Base-by-base conservation (phyloP, 2,329 filamentous ascomycete species). In the Curvularia sp. region DNA sequence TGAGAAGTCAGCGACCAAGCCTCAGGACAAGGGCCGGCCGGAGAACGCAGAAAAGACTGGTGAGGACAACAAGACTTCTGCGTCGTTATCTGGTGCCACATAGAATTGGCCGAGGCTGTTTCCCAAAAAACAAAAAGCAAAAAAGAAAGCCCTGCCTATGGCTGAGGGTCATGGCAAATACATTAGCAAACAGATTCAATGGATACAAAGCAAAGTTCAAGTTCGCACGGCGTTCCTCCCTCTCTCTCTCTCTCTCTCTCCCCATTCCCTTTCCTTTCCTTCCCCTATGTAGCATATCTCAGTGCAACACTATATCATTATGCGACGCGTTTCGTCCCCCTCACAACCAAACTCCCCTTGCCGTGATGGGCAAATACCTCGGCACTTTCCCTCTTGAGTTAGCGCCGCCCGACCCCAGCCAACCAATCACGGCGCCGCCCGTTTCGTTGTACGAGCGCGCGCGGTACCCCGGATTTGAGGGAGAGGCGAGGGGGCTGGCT, bases 1-100 rank as follows among this genome's bases (percentile, higher is more conserved):
- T 79, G 84, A 87, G 74, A 83, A 85, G 25, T 74, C 80, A 6
- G 78, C 78, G 1, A 81, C 80, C 9, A 80, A 80, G 73, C 80
- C 77, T 7, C 68, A 71, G 3, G 69, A 73, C 59, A 67, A 74
- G 57, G 75, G 75, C 47, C 62, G 74, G 49, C 53, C 69, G 7
- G 61, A 55, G 45, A 77, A 77, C 53, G 73, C 73, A 1, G 69
- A 63, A 43, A 73, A 75, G 63, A 74, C 64, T 1, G 72, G 70
- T 6, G 66, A 69, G 23, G 60, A 47, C 49, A 64, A 47, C 49
- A 64, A 71, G 41, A 61, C 66, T 27, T 57, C 68, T 47, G 72
- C 58, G 15, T 73, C 72, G 12, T 57, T 77, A 51, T 68, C 74
- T 39, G 74, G 73, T 9, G 67, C 73, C 34, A 69, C 67, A 4